Evolutionary conservation across 768 basidiomycete genomes (phyloP), one percentile per base, ranked within the genome.

Genomic region (Mycena sanguinolenta): DNA sequence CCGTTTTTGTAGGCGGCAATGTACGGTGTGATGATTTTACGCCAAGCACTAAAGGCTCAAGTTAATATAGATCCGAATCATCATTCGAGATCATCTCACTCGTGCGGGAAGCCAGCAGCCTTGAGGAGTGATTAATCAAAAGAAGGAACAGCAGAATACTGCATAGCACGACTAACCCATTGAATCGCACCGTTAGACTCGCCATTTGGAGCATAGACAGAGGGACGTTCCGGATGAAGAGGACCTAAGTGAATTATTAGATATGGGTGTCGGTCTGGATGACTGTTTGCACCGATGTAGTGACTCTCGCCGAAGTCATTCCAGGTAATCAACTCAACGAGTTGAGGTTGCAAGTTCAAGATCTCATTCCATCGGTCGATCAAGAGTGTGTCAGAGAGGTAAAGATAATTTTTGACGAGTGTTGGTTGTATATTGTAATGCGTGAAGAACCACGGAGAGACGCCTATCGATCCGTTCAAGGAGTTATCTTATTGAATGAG

Each of bases 361-460:
- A 54, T 54, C 53, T 54, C 12, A 32, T 54, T 54, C 53, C 53
- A 54, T 32, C 53, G 53, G 53, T 54, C 53, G 53, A 54, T 54
- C 28, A 54, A 54, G 53, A 54, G 53, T 32, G 53, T 54, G 53
- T 54, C 53, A 54, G 53, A 54, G 28, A 54, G 30, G 28, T 54
- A 54, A 0, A 54, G 53, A 27, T 23, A 54, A 54, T 54, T 54
- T 54, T 54, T 54, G 53, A 30, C 32, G 53, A 19, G 32, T 32
- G 30, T 54, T 4, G 5, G 4, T 54, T 27, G 7, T n/a, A n/a
- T n/a, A 32, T 32, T 21, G 30, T 54, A 54, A 32, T 54, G 53
- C 5, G 53, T 54, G 53, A 54, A 32, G 53, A 54, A 54, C 53
- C 53, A 54, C 30, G 53, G 30, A 28, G 53, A 54, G 53, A 54